Conservation (phyloP, 768 basidiomycete genomes). For the Rhizopogon vinicolor region DNA sequence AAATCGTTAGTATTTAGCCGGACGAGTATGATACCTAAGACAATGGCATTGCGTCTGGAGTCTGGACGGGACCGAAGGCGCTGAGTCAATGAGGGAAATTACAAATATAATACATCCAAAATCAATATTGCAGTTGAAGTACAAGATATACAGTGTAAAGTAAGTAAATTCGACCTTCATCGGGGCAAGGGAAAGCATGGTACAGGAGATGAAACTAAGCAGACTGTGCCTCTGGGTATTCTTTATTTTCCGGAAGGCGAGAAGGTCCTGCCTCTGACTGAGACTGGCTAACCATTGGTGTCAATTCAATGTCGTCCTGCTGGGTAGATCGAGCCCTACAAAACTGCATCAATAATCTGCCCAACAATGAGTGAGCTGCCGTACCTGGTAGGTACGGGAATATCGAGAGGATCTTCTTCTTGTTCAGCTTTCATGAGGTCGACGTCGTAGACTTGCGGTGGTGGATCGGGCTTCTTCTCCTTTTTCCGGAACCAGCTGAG, state of each 20-base stretch:
- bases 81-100: too few species aligned
- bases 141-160: too few species aligned
- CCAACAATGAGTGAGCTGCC: not conserved
- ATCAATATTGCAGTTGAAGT: too few species aligned
- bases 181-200: too few species aligned
- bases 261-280: not conserved
- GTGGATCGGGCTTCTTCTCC: not conserved
- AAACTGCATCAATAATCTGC: not conserved
- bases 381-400: too few species aligned
- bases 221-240: not conserved
- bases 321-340: not conserved
- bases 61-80: too few species aligned
- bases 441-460: not conserved
- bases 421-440: not conserved
- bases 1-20: too few species aligned
- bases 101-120: too few species aligned
- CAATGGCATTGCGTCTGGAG: too few species aligned
- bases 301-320: not conserved
- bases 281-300: not conserved
- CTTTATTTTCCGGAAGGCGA: not conserved
- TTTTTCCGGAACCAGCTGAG: not conserved
- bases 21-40: too few species aligned
- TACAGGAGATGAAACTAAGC: not conserved
- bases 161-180: too few species aligned
- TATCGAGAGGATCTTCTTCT: too few species aligned